Conservation (phyloP, 2,329 filamentous ascomycete genomes). For the Colletotrichum spaethianum region DNA sequence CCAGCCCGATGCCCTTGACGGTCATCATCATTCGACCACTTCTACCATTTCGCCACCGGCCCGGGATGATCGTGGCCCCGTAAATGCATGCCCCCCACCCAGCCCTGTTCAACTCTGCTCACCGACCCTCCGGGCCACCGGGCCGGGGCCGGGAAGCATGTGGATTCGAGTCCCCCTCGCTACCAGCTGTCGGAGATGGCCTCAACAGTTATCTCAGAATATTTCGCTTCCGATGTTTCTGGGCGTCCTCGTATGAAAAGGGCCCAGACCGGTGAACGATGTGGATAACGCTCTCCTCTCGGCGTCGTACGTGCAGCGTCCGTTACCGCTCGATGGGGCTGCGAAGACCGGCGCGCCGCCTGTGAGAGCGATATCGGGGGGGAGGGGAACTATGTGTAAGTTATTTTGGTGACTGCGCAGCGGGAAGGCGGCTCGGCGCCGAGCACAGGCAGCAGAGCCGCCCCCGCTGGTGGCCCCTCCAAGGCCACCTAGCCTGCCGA, state of each 20-base stretch:
- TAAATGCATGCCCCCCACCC: neutral
- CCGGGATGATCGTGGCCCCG: neutral
- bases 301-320: neutral
- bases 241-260: neutral
- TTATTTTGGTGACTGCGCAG: neutral
- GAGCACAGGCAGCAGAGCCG: neutral
- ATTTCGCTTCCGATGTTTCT: neutral
- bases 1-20: neutral
- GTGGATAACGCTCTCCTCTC: neutral
- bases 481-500: neutral
- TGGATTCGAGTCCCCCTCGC: neutral
- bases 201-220: neutral
- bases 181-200: neutral
- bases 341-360: neutral
- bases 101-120: neutral
- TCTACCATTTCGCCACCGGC: neutral
- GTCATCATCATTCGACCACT: too few relatives aligned
- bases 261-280: neutral
- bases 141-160: conserved; percentile 1
- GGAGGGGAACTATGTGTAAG: too few relatives aligned
- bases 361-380: neutral
- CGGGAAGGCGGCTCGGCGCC: neutral
- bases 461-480: neutral
- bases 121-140: neutral
- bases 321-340: neutral